Conservation (phyloP, 2,329 filamentous ascomycete genomes). For the Fusarium sp. region DNA sequence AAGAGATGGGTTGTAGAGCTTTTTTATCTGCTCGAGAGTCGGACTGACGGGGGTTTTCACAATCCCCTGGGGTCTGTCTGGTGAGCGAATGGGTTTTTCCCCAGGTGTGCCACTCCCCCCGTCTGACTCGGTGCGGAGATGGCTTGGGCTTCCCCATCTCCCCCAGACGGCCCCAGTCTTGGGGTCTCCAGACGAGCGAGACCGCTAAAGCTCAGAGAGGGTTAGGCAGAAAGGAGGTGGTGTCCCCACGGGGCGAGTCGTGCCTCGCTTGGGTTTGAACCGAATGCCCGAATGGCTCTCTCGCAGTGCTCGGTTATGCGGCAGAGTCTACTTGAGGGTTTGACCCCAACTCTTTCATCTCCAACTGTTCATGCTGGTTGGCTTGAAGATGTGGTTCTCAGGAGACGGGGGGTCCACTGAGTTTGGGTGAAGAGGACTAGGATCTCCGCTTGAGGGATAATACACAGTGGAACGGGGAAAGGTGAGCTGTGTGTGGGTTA, state of each 20-base stretch:
- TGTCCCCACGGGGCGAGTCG: background rate
- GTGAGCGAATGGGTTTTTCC: background rate
- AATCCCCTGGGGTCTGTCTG: background rate
- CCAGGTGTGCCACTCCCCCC: background rate
- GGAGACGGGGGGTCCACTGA: background rate
- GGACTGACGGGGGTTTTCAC: background rate
- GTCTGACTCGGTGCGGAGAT: constrained; percentile 8
- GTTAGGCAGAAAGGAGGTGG: background rate
- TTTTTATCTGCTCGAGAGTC: background rate
- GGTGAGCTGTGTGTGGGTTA: background rate
- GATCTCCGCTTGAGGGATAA: constrained; percentile 9
- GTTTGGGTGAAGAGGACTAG: background rate
- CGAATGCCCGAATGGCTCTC: constrained; percentile 20
- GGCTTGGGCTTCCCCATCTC: constrained; percentile 5
- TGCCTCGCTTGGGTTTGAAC: constrained; percentile 11
- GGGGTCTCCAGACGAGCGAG: background rate
- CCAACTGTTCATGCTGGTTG: constrained; percentile 19
- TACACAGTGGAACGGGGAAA: background rate
- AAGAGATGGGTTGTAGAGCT: background rate
- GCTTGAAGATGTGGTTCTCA: background rate
- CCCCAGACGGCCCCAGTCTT: constrained; percentile 1
- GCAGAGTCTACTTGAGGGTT: background rate
- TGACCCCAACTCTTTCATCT: constrained; percentile 6
- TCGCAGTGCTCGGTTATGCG: constrained; percentile 16
- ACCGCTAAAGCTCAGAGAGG: background rate